A percentile compares a stretch with the other conserved stretches of the same genome.
Evolutionary conservation across 345 rosid species (phyloP).

Genomic region (Draba incana): DNA sequence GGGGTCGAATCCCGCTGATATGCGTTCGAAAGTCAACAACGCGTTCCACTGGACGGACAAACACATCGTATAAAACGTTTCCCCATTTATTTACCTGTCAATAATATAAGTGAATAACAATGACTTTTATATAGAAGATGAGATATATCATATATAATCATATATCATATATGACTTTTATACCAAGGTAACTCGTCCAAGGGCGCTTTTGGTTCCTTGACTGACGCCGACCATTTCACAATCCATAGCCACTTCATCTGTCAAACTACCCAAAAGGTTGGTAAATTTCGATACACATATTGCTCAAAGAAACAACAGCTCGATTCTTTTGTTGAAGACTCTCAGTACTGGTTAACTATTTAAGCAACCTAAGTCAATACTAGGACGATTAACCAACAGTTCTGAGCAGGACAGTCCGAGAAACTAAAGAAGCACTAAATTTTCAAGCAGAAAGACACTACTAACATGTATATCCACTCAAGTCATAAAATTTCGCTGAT

Average conservation of each 20-base stretch:
- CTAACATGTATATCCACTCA: neutral
- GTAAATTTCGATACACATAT: constrained; percentile 20
- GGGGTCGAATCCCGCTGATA: constrained; percentile 90
- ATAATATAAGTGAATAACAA: constrained; percentile 33
- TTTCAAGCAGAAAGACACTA: neutral
- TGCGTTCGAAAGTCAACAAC: constrained; percentile 87
- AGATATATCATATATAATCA: constrained; percentile 5
- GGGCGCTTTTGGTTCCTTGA: constrained; percentile 90
- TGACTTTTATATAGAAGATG: constrained; percentile 8
- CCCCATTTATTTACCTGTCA: constrained; percentile 94
- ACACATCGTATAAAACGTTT: constrained; percentile 83
- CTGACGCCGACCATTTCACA: constrained; percentile 99
- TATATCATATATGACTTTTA: neutral
- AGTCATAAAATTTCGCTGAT: neutral
- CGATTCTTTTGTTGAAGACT: constrained; percentile 4
- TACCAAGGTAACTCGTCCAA: constrained; percentile 94
- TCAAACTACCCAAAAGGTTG: constrained; percentile 58
- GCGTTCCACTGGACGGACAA: constrained; percentile 90
- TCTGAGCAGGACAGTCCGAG: neutral
- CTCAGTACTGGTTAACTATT: neutral
- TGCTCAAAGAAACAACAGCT: neutral
- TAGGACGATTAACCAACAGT: neutral
- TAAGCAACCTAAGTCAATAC: constrained; percentile 1
- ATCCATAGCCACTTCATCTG: constrained; percentile 89
- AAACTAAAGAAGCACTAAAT: neutral